phyloP scores from a whole-genome alignment of 805 yeast species.

The Ogataea nitratoaversa region DNA sequence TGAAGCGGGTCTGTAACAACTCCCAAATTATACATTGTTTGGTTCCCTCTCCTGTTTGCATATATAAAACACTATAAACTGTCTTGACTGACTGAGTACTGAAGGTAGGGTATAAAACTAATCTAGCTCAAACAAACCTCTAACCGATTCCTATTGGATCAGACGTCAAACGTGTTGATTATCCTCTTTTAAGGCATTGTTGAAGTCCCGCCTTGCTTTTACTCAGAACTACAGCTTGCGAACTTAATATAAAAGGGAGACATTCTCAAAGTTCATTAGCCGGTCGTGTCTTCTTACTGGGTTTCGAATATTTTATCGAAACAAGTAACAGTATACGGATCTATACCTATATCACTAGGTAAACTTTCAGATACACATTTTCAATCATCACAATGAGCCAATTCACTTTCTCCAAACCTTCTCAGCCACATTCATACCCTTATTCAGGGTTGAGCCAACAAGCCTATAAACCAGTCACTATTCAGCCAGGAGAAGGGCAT shows the following conservation, averaged over 20 bases:
- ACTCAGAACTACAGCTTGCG: no score
- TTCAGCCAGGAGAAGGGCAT: constrained; percentile 23
- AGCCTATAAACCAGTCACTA: constrained; percentile 1
- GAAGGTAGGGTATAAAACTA: no score
- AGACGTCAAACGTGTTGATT: background rate
- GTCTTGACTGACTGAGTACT: no score
- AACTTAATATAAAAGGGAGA: no score
- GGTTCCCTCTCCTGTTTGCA: background rate
- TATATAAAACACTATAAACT: no score
- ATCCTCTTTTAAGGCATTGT: background rate
- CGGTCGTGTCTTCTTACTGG: background rate
- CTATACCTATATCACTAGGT: background rate
- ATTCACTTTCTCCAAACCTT: background rate
- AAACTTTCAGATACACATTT: background rate
- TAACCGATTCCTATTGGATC: background rate
- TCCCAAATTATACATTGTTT: no score
- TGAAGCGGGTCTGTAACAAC: background rate
- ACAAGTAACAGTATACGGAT: no score
- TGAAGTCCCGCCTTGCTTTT: no score
- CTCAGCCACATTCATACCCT: background rate
- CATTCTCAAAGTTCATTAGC: no score
- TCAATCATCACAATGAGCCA: background rate
- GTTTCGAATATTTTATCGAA: background rate
- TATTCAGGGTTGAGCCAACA: background rate
- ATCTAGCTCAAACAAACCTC: background rate